phyloP scores from a whole-genome alignment of 306 rosid genomes.

The Vigna radiata region DNA sequence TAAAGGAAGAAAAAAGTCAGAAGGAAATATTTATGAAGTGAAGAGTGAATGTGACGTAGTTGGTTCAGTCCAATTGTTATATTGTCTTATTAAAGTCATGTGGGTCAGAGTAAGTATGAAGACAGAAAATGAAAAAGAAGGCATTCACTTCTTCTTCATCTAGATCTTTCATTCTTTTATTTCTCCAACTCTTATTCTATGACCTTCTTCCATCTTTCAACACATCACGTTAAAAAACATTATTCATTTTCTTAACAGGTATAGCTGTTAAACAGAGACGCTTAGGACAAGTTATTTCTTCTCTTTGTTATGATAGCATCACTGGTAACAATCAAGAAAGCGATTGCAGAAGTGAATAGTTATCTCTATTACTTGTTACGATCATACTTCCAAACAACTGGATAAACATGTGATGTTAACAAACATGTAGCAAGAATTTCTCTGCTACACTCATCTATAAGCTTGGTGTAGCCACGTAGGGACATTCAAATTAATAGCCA shows the following conservation, averaged over 20 bases:
- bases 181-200: conserved; percentile 20
- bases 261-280: conserved; percentile 14
- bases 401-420: neutral
- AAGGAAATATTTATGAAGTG: conserved; percentile 3
- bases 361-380: neutral
- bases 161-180: neutral
- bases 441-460: neutral
- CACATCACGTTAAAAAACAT: too few species aligned
- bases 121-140: conserved; percentile 51
- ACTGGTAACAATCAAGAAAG: conserved; percentile 26
- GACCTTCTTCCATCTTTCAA: neutral
- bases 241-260: too few species aligned
- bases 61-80: conserved; percentile 46
- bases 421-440: neutral
- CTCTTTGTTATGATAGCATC: neutral
- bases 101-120: conserved; percentile 47
- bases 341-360: conserved; percentile 25
- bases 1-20: conserved; percentile 32
- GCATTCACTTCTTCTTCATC: conserved; percentile 23
- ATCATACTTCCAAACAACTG: conserved; percentile 1
- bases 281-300: conserved; percentile 5
- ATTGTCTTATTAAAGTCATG: conserved; percentile 51
- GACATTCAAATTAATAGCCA: neutral
- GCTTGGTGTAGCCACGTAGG: conserved; percentile 1
- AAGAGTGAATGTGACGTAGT: conserved; percentile 40